Conservation (phyloP, 2,329 filamentous ascomycete genomes). For the Emergomyces orientalis region DNA sequence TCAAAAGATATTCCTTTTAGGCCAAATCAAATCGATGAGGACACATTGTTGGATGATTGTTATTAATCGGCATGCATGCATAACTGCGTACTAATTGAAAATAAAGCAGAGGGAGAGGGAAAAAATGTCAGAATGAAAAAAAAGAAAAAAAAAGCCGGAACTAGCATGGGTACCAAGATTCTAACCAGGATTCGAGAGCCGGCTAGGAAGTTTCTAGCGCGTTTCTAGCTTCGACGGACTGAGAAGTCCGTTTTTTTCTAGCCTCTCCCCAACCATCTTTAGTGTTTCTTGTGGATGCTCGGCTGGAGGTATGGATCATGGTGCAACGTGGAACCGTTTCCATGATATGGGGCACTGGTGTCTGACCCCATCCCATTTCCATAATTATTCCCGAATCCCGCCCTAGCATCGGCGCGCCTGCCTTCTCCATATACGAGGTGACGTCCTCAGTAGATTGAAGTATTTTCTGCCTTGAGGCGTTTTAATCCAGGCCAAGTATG, state of each 20-base stretch:
- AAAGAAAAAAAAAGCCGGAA: neutral
- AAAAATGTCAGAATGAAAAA: no score
- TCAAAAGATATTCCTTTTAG: neutral
- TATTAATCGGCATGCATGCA: neutral
- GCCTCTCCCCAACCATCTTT: neutral
- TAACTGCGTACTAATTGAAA: neutral
- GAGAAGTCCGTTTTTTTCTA: neutral
- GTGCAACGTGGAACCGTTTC: conserved; percentile 1
- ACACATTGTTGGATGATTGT: neutral
- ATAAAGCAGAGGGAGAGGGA: neutral
- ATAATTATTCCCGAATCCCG: neutral
- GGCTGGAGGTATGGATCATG: neutral
- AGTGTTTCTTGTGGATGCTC: neutral
- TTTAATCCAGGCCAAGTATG: neutral
- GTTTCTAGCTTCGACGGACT: conserved; percentile 1
- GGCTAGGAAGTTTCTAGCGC: conserved; percentile 1
- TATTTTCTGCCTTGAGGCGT: neutral
- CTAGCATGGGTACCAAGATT: neutral
- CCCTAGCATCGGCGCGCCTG: neutral
- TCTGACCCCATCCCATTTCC: neutral
- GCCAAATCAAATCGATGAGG: neutral
- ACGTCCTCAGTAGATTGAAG: neutral
- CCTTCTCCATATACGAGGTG: no score
- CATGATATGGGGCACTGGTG: neutral
- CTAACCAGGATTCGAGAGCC: neutral